Percentiles rank a stretch among this genome's conserved stretches.
phyloP scores from a whole-genome alignment of 768 basidiomycete genomes.

The Gautieria morchelliformis region DNA sequence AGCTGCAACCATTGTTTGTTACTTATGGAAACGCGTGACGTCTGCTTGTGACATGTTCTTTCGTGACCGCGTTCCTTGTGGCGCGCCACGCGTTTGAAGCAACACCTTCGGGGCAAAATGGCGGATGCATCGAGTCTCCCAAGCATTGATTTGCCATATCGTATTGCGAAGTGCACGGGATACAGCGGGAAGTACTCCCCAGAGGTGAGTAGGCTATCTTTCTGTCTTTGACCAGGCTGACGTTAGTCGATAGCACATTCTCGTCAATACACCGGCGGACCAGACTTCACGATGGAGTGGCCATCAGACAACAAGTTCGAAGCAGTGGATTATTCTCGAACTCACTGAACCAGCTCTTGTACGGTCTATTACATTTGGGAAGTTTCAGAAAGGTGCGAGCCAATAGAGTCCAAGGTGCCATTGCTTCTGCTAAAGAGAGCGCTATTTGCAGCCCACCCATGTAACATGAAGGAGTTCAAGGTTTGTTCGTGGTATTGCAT shows the following conservation, averaged over 20 bases:
- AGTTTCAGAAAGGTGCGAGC: constrained; percentile 31
- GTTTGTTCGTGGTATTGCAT: neutral
- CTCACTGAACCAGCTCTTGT: constrained; percentile 52
- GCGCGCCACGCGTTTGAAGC: neutral
- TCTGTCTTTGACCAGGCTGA: neutral
- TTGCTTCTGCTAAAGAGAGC: constrained; percentile 1
- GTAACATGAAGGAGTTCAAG: constrained; percentile 73
- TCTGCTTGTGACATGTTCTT: neutral
- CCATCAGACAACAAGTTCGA: constrained; percentile 41
- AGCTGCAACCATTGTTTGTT: neutral
- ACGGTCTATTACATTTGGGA: constrained; percentile 67
- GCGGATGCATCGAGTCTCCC: neutral
- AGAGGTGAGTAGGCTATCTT: neutral
- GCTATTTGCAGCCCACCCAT: constrained; percentile 55
- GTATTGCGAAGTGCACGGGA: constrained; percentile 5
- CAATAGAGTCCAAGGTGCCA: neutral
- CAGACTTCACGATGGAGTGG: constrained; percentile 71
- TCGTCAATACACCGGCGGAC: constrained; percentile 53
- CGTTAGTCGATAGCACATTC: constrained; percentile 38
- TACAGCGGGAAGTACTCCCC: constrained; percentile 4
- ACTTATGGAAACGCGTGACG: neutral
- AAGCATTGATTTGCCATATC: neutral
- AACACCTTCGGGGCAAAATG: neutral
- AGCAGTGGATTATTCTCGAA: constrained; percentile 65
- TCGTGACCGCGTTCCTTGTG: neutral